Evolutionary conservation across 164 flowering plant species (phyloP).

Genomic region (Magnolia officinalis): DNA sequence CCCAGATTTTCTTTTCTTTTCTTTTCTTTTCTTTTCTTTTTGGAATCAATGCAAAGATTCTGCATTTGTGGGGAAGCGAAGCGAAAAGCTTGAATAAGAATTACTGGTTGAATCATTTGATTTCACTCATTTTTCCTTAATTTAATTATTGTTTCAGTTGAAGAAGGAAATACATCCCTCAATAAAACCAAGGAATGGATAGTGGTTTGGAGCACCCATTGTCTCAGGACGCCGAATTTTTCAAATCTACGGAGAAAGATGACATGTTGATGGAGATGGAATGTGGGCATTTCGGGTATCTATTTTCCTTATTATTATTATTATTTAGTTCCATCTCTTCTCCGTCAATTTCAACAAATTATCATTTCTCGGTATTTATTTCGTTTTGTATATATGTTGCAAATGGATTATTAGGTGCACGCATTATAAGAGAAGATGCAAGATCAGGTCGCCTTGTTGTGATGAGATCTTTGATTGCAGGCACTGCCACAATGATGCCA

Average conservation of each 20-base stretch:
- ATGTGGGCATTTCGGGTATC: constrained; percentile 43
- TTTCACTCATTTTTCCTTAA: background rate
- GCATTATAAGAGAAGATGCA: constrained; percentile 81
- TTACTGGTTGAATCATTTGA: background rate
- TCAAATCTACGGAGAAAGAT: constrained; percentile 3
- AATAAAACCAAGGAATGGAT: constrained; percentile 17
- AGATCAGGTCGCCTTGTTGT: constrained; percentile 90
- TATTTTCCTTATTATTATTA: background rate
- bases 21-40: too few relatives aligned
- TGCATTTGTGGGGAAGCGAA: too few relatives aligned
- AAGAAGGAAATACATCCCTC: background rate
- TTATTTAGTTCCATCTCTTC: background rate
- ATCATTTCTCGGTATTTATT: background rate
- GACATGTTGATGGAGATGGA: constrained; percentile 23
- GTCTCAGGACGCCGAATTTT: background rate
- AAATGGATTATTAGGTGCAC: constrained; percentile 42
- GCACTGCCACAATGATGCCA: constrained; percentile 92
- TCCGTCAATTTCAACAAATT: too few relatives aligned
- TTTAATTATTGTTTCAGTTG: background rate
- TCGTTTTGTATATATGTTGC: background rate
- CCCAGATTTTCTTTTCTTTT: too few relatives aligned
- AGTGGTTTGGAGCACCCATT: constrained; percentile 1
- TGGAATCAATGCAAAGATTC: too few relatives aligned
- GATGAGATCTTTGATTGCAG: constrained; percentile 79
- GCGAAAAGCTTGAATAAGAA: too few relatives aligned